Conservation (phyloP, 257 asterid species). For the Misopates orontium region DNA sequence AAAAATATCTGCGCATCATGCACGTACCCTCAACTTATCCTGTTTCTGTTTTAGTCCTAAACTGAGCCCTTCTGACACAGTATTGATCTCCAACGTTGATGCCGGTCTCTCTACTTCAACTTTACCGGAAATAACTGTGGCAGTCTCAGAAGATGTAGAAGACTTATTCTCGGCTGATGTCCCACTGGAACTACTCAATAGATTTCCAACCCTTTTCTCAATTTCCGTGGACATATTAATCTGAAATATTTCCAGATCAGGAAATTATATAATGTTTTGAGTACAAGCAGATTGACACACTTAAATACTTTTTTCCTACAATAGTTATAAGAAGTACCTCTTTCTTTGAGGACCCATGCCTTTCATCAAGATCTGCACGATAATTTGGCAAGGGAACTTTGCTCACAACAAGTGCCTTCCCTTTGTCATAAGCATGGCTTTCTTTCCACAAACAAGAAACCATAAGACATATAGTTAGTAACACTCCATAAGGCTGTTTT, state of each 20-base stretch:
- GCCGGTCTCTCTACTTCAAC: conserved; percentile 37
- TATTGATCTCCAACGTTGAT: conserved; percentile 37
- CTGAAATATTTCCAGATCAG: conserved; percentile 39
- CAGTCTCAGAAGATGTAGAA: conserved; percentile 48
- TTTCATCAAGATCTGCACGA: conserved; percentile 97
- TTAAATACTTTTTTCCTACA: conserved; percentile 8
- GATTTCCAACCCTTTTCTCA: conserved; percentile 74
- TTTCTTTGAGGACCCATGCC: conserved; percentile 81
- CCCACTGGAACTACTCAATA: conserved; percentile 58
- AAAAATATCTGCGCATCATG: conserved; percentile 22
- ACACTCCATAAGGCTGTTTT: conserved; percentile 19
- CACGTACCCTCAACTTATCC: conserved; percentile 75
- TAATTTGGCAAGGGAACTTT: conserved; percentile 88
- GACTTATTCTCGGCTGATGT: conserved; percentile 32
- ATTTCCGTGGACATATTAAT: conserved; percentile 80
- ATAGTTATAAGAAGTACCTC: conserved; percentile 53
- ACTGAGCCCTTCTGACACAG: conserved; percentile 48
- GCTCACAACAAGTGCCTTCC: conserved; percentile 91
- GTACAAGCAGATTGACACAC: conserved; percentile 10
- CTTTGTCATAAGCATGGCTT: conserved; percentile 91
- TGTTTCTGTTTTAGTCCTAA: conserved; percentile 70
- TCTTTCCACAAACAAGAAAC: conserved; percentile 61
- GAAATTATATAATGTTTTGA: conserved; percentile 13
- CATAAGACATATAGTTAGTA: conserved; percentile 32
- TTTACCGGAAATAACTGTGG: conserved; percentile 43